A percentile compares a stretch with the other conserved stretches of the same genome.
Conservation (phyloP, 2,329 filamentous ascomycete species). For the Zasmidium cellare region DNA sequence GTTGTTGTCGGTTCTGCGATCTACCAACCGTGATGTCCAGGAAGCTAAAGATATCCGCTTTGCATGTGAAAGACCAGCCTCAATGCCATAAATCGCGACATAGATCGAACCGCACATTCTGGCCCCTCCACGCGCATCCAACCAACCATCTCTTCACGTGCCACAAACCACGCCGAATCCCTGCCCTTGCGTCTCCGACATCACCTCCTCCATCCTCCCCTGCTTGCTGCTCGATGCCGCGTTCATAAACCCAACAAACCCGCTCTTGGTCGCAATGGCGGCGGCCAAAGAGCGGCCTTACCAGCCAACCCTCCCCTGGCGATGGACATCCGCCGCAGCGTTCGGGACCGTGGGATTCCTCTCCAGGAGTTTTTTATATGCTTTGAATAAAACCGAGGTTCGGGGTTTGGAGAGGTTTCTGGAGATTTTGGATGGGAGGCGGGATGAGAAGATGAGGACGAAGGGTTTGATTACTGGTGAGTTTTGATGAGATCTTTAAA, state of each 20-base stretch:
- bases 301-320: conserved; percentile 67
- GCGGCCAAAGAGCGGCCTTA: conserved; percentile 46
- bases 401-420: conserved; percentile 76
- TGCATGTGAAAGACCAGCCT: neutral
- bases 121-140: neutral
- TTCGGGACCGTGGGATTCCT: conserved; percentile 73
- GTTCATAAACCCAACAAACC: neutral
- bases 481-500: too few species aligned
- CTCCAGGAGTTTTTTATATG: conserved; percentile 73
- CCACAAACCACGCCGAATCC: neutral
- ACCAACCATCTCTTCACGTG: neutral
- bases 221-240: conserved; percentile 1
- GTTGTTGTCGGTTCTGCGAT: neutral
- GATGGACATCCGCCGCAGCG: conserved; percentile 68
- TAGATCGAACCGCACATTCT: neutral
- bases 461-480: conserved; percentile 81
- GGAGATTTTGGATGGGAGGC: conserved; percentile 70
- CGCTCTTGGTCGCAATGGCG: conserved; percentile 32
- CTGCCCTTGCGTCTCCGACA: neutral
- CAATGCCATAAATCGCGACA: neutral
- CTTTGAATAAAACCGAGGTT: conserved; percentile 72
- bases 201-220: neutral
- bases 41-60: neutral
- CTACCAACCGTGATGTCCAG: neutral
- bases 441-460: conserved; percentile 64